phyloP scores from a whole-genome alignment of 257 asterid genomes.

The Anisodus acutangulus region DNA sequence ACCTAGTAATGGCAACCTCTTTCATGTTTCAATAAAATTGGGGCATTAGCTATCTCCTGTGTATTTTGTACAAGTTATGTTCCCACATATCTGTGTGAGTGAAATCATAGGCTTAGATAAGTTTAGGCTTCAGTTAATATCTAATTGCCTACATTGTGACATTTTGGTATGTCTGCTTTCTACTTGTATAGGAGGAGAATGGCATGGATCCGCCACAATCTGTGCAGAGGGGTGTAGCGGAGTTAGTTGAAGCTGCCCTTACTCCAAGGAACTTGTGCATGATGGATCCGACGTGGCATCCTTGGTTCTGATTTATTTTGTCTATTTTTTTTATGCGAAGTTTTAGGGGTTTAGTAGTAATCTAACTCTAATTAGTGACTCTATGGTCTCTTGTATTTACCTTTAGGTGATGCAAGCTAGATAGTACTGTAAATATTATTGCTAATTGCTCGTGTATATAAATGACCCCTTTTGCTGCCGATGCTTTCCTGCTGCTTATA shows the following conservation, averaged over 20 bases:
- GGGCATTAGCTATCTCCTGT: background rate
- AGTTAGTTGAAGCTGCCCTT: slow-evolving; percentile 91
- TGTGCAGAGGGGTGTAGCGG: slow-evolving; percentile 95
- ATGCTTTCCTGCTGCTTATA: background rate
- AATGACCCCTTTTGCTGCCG: background rate
- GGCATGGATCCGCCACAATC: slow-evolving; percentile 92
- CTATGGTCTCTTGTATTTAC: slow-evolving; percentile 19
- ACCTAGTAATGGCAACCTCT: background rate
- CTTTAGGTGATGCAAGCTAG: background rate
- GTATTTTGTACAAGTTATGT: no score
- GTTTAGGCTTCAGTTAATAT: background rate
- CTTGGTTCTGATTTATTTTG: slow-evolving; percentile 67
- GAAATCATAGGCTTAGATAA: background rate
- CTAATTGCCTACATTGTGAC: slow-evolving; percentile 2
- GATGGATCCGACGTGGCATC: slow-evolving; percentile 99
- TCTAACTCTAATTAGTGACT: background rate
- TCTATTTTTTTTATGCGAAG: background rate
- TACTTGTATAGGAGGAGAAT: slow-evolving; percentile 69
- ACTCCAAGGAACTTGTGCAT: slow-evolving; percentile 93
- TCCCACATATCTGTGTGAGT: background rate
- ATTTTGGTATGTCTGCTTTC: background rate
- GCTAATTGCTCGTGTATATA: slow-evolving; percentile 16
- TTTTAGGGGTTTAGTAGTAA: slow-evolving; percentile 10
- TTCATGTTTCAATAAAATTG: background rate
- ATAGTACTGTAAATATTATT: slow-evolving; percentile 8